Percentiles rank a stretch among this genome's conserved stretches.
Conservation (phyloP, 805 yeast species). For the Kuraishia floccosa region DNA sequence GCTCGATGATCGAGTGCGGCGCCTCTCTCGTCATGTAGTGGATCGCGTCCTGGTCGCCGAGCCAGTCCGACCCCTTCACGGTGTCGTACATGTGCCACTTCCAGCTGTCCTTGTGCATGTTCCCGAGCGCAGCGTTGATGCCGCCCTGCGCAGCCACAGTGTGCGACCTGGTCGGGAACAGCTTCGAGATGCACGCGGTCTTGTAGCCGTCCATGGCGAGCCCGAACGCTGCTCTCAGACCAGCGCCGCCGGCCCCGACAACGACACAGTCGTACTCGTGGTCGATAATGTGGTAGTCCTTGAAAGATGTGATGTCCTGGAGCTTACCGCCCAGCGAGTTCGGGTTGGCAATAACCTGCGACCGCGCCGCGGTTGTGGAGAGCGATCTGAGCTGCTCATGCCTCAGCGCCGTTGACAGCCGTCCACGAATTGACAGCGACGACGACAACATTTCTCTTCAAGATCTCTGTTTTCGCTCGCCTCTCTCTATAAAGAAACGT, state of each 20-base stretch:
- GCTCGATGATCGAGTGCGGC: conserved; percentile 87
- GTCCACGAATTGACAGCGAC: no score
- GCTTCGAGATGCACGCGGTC: conserved; percentile 94
- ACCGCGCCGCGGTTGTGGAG: conserved; percentile 13
- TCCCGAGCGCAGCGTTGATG: conserved; percentile 96
- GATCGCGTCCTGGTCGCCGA: conserved; percentile 98
- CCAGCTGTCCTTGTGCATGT: conserved; percentile 98
- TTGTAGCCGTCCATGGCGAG: conserved; percentile 94
- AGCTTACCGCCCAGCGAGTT: conserved; percentile 33
- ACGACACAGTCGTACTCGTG: conserved; percentile 98
- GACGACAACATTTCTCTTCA: no score
- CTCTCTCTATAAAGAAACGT: no score
- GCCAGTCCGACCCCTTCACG: conserved; percentile 98
- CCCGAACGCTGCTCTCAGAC: conserved; percentile 97
- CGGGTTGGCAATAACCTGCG: conserved; percentile 22
- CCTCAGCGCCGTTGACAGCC: no score
- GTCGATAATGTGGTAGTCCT: conserved; percentile 85
- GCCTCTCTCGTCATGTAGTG: conserved; percentile 99
- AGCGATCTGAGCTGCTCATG: no score
- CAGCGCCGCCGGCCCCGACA: conserved; percentile 99
- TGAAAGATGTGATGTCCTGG: conserved; percentile 42
- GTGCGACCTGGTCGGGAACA: conserved; percentile 97
- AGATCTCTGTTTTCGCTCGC: no score
- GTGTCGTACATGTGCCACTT: conserved; percentile 99
- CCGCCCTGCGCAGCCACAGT: conserved; percentile 99